These are phyloP conservation scores for Suillus plorans DNA, from an alignment of 768 basidiomycete genomes.

Conservation along the genomic window DNA sequence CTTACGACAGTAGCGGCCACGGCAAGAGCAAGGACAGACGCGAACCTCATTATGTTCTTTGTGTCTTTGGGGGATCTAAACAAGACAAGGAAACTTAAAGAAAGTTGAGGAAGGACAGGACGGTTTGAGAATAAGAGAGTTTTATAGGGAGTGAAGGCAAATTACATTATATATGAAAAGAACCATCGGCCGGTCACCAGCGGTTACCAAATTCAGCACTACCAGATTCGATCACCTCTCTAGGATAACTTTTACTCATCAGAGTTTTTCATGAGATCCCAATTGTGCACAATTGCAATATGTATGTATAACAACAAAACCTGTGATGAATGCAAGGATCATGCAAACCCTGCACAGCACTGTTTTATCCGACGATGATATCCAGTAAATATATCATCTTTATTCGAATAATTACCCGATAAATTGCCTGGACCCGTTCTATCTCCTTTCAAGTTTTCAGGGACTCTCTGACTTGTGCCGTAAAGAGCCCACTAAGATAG, in stretches of 20 bases:
- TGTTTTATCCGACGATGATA: not conserved
- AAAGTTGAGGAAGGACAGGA: constrained; percentile 10
- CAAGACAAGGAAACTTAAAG: constrained; percentile 12
- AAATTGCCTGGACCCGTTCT: not conserved
- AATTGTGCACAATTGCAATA: not conserved
- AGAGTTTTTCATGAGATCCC: not conserved
- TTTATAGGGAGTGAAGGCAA: not conserved
- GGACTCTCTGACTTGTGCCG: not conserved
- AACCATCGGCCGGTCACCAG: not conserved
- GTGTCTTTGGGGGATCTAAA: not conserved
- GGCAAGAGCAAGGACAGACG: constrained; percentile 34
- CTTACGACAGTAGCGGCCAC: constrained; percentile 37
- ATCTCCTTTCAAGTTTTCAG: not conserved
- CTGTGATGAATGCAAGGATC: not conserved
- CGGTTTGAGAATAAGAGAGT: constrained; percentile 3
- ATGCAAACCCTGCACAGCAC: not conserved
- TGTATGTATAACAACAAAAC: not conserved
- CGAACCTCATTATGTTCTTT: constrained; percentile 29
- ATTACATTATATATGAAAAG: constrained; percentile 2
- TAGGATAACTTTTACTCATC: not conserved
- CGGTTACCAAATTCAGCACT: not conserved
- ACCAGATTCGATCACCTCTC: not conserved
- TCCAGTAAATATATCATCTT: not conserved
- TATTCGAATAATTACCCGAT: not conserved
- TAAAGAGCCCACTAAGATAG: not conserved